Evolutionary conservation across 129 eudicot genomes (phyloP).

Genomic region (Pulicaria dysenterica): DNA sequence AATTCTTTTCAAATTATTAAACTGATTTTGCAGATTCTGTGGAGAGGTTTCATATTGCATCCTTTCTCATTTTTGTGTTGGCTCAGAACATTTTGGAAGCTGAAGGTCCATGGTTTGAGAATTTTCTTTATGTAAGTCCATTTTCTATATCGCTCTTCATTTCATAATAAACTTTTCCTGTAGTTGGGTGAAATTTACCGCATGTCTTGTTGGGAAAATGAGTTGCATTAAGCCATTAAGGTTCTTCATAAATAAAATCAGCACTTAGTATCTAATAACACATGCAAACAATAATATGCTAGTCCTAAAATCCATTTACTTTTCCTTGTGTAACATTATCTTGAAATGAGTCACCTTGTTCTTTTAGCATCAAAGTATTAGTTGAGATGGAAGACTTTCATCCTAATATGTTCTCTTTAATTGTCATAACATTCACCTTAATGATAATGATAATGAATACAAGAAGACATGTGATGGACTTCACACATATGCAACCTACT

Average conservation of each 20-base stretch:
- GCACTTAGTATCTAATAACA: neutral
- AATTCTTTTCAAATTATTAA: neutral
- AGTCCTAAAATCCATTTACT: neutral
- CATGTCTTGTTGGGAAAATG: neutral
- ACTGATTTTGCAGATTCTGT: conserved; percentile 73
- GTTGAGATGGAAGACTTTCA: neutral
- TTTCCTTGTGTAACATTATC: neutral
- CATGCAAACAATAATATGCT: conserved; percentile 8
- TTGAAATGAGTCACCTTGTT: neutral
- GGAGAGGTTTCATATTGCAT: conserved; percentile 93
- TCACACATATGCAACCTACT: conserved; percentile 11
- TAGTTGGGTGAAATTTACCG: conserved; percentile 14
- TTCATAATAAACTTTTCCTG: neutral
- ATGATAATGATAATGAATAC: no score
- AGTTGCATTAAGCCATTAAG: neutral
- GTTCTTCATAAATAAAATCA: conserved; percentile 3
- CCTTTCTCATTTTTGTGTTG: conserved; percentile 82
- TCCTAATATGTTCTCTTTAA: neutral
- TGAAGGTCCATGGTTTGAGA: conserved; percentile 94
- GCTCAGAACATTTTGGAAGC: conserved; percentile 95
- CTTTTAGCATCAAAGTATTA: neutral
- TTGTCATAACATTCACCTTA: neutral
- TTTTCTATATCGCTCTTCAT: neutral
- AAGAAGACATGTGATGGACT: neutral
- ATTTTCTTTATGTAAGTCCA: conserved; percentile 73